Evolutionary conservation across 2,329 filamentous ascomycete species (phyloP).

Genomic region (Aspergillus hiratsukae): DNA sequence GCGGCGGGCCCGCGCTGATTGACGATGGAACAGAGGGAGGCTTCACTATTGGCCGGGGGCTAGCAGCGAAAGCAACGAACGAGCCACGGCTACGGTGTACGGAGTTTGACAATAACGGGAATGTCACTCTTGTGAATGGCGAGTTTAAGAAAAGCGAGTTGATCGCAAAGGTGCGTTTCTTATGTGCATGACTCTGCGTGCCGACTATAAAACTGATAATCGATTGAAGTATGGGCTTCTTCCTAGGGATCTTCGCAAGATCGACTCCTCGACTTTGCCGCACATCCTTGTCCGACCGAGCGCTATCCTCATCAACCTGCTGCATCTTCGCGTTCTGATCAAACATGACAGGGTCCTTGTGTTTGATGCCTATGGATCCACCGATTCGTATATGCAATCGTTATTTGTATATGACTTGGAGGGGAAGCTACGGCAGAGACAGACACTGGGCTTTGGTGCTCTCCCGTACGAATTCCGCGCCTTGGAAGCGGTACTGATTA

Average conservation of each 20-base stretch:
- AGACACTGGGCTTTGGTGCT: constrained; percentile 47
- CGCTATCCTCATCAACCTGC: constrained; percentile 88
- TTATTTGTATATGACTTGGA: constrained; percentile 98
- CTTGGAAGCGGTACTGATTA: constrained; percentile 89
- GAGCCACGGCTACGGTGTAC: constrained; percentile 88
- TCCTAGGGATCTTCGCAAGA: constrained; percentile 92
- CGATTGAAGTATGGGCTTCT: constrained; percentile 74
- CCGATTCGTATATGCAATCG: constrained; percentile 90
- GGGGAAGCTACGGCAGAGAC: constrained; percentile 83
- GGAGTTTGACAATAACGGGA: constrained; percentile 87
- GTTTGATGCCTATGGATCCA: constrained; percentile 93
- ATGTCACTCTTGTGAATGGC: constrained; percentile 86
- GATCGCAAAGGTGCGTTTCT: constrained; percentile 77
- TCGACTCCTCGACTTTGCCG: constrained; percentile 91
- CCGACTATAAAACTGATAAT: not conserved
- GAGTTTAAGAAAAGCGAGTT: constrained; percentile 98
- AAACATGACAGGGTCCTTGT: constrained; percentile 91
- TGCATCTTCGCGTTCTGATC: constrained; percentile 94
- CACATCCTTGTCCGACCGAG: constrained; percentile 92
- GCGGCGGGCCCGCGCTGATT: constrained; percentile 55
- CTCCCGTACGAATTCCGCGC: constrained; percentile 95
- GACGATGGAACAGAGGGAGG: constrained; percentile 58
- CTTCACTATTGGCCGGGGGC: constrained; percentile 65
- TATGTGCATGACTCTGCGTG: constrained; percentile 78
- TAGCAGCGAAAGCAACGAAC: constrained; percentile 71